Evolutionary conservation across 306 rosid species (phyloP).

Genomic region (Malus fusca): DNA sequence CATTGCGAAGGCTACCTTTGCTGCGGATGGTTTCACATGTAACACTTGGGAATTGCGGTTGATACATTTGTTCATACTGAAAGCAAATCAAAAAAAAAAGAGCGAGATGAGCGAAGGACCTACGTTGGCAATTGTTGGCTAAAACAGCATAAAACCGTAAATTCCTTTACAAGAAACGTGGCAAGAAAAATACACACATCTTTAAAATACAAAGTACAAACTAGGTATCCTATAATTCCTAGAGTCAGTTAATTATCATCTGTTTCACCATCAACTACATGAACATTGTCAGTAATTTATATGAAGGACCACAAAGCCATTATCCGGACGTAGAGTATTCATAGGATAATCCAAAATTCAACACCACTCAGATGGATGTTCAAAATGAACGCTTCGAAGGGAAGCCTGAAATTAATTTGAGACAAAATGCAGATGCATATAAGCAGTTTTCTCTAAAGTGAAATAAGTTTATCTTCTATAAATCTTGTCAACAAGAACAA

Average conservation of each 20-base stretch:
- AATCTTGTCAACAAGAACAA: neutral
- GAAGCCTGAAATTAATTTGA: neutral
- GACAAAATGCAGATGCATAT: neutral
- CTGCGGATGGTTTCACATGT: neutral
- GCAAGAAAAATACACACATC: neutral
- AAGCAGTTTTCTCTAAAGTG: neutral
- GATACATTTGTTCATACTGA: conserved; percentile 19
- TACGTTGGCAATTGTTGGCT: neutral
- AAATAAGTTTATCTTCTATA: neutral
- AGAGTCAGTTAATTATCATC: neutral
- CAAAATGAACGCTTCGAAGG: neutral
- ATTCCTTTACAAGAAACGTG: neutral
- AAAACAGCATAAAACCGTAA: neutral
- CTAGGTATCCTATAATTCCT: neutral
- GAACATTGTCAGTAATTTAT: neutral
- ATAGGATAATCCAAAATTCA: neutral
- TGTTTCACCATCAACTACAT: neutral
- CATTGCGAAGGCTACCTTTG: neutral
- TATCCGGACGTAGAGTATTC: neutral
- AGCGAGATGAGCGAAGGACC: neutral
- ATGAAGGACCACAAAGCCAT: neutral
- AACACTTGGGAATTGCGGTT: conserved; percentile 5
- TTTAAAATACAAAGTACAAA: neutral
- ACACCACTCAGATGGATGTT: neutral
- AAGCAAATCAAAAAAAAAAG: neutral